Percentiles rank a stretch among this genome's conserved stretches.
Evolutionary conservation across 441 rosid genomes (phyloP).

Genomic region (Melastoma candidum): DNA sequence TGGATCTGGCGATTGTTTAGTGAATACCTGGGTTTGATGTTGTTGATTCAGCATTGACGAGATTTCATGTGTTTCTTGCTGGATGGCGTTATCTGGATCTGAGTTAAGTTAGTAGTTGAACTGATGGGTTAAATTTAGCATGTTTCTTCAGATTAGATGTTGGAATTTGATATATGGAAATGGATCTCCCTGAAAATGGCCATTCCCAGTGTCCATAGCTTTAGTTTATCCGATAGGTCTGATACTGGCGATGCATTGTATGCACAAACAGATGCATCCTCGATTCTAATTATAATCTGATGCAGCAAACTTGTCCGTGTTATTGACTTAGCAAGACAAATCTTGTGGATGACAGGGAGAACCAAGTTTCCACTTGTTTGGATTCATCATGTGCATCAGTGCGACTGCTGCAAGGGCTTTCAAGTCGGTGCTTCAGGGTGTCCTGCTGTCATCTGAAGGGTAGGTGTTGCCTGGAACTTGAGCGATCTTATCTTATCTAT

Average conservation of each 20-base stretch:
- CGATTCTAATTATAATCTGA: no score
- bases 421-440: constrained; percentile 93
- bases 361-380: constrained; percentile 91
- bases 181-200: no score
- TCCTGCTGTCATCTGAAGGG: constrained; percentile 96
- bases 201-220: no score
- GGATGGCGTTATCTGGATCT: constrained; percentile 2
- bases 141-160: no score
- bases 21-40: background rate
- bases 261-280: no score
- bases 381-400: constrained; percentile 93
- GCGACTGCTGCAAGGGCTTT: constrained; percentile 97
- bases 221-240: no score
- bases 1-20: background rate
- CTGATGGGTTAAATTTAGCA: background rate
- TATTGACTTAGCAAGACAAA: no score
- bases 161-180: no score
- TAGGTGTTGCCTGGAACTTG: constrained; percentile 16
- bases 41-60: constrained; percentile 15
- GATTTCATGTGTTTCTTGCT: background rate
- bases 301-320: no score
- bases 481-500: no score
- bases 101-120: background rate
- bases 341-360: constrained; percentile 61
- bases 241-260: no score